Evolutionary conservation across 768 basidiomycete genomes (phyloP).

Genomic region (Hirschioporus abietinus): DNA sequence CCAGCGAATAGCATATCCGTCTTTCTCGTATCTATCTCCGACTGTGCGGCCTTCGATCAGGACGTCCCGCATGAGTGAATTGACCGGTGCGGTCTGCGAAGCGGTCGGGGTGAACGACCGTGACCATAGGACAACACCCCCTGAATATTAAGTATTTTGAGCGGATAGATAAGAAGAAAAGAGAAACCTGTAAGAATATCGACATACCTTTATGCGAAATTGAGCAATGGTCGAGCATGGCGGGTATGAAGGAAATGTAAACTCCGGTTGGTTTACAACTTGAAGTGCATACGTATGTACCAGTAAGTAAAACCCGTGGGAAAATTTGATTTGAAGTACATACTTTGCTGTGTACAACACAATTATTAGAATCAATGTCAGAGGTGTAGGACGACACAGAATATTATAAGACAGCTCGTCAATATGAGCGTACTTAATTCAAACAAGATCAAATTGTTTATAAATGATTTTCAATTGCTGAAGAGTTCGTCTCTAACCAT

Average conservation of each 20-base stretch:
- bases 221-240: slow-evolving; percentile 93
- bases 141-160: slow-evolving; percentile 33
- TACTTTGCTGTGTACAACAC: no score
- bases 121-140: slow-evolving; percentile 92
- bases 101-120: slow-evolving; percentile 90
- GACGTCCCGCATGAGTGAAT: slow-evolving; percentile 83
- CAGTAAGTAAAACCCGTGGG: not conserved
- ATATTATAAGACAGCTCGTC: no score
- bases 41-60: slow-evolving; percentile 85
- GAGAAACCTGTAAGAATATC: not conserved
- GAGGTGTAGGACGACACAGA: no score
- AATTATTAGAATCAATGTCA: no score
- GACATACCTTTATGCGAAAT: slow-evolving; percentile 84
- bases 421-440: not conserved
- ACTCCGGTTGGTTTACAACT: not conserved
- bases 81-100: slow-evolving; percentile 69
- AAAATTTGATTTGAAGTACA: not conserved
- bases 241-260: slow-evolving; percentile 2
- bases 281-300: no score
- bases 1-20: slow-evolving; percentile 93
- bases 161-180: not conserved
- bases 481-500: slow-evolving; percentile 67
- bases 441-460: not conserved
- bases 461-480: not conserved
- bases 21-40: slow-evolving; percentile 85